phyloP scores from a whole-genome alignment of 2,329 filamentous ascomycete species.

The Talaromyces albobiverticillius region DNA sequence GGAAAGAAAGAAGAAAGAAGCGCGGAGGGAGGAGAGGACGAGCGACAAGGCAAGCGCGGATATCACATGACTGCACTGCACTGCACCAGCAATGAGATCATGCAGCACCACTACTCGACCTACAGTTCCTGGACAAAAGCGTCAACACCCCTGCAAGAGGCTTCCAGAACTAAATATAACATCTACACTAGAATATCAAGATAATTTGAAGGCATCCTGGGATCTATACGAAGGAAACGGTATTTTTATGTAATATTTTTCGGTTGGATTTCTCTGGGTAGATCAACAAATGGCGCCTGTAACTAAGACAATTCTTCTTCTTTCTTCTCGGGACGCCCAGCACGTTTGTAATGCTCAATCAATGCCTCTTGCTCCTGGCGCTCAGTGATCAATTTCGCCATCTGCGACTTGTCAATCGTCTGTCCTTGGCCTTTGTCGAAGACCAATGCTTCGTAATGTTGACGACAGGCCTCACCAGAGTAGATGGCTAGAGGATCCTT shows the following conservation, averaged over 20 bases:
- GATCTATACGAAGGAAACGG: too few relatives aligned
- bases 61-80: conserved; percentile 7
- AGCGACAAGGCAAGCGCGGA: background rate
- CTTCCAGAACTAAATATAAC: too few relatives aligned
- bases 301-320: too few relatives aligned
- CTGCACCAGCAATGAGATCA: too few relatives aligned
- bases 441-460: conserved; percentile 2
- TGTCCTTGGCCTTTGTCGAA: background rate
- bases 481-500: conserved; percentile 40
- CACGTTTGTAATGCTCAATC: conserved; percentile 4
- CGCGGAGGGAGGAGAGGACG: conserved; percentile 14
- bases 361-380: background rate
- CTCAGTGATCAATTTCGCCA: background rate
- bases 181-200: too few relatives aligned
- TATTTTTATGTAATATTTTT: too few relatives aligned
- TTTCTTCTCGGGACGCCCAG: background rate
- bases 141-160: too few relatives aligned
- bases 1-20: conserved; percentile 43
- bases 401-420: background rate
- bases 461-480: conserved; percentile 43
- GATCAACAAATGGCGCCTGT: too few relatives aligned
- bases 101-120: too few relatives aligned
- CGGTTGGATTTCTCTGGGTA: too few relatives aligned
- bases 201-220: too few relatives aligned
- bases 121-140: too few relatives aligned